phyloP scores from a whole-genome alignment of 495 filamentous ascomycete species.

The Paragyromitra xinjiangensis region DNA sequence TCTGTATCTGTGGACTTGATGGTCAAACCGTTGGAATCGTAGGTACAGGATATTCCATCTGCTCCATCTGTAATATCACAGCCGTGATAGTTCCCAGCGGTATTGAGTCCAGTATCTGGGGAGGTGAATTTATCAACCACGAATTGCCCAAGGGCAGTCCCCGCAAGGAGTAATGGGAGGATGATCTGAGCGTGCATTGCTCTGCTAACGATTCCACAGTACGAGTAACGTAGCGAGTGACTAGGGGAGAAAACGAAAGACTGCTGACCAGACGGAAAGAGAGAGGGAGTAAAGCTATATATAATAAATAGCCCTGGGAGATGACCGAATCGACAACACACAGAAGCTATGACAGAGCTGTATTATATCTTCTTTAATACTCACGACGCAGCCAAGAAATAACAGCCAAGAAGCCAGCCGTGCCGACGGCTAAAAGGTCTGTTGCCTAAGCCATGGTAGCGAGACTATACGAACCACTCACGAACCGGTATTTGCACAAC shows the following conservation, averaged over 20 bases:
- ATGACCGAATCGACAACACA: not conserved
- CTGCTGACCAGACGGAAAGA: not conserved
- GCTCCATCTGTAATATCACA: constrained; percentile 68
- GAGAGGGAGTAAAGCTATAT: not conserved
- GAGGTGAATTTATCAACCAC: constrained; percentile 73
- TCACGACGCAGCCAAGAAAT: not conserved
- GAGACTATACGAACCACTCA: not conserved
- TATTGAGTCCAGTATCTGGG: constrained; percentile 62
- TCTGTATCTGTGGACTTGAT: constrained; percentile 73
- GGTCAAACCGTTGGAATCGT: constrained; percentile 62
- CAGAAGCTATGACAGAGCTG: not conserved
- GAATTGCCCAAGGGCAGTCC: constrained; percentile 1
- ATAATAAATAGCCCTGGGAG: not conserved
- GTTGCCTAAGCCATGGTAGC: not conserved
- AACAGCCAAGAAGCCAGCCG: not conserved
- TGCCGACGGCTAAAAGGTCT: not conserved
- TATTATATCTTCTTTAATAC: constrained; percentile 3
- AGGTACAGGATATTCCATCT: constrained; percentile 64
- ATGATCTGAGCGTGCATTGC: constrained; percentile 32
- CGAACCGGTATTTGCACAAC: constrained; percentile 2
- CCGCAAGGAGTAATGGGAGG: constrained; percentile 29
- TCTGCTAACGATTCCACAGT: not conserved
- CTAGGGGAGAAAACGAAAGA: not conserved
- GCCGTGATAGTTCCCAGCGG: constrained; percentile 75
- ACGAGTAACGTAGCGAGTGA: not conserved